Conservation (phyloP, 192 early-diverging fungal genomes). For the Allomyces macrogynus region DNA sequence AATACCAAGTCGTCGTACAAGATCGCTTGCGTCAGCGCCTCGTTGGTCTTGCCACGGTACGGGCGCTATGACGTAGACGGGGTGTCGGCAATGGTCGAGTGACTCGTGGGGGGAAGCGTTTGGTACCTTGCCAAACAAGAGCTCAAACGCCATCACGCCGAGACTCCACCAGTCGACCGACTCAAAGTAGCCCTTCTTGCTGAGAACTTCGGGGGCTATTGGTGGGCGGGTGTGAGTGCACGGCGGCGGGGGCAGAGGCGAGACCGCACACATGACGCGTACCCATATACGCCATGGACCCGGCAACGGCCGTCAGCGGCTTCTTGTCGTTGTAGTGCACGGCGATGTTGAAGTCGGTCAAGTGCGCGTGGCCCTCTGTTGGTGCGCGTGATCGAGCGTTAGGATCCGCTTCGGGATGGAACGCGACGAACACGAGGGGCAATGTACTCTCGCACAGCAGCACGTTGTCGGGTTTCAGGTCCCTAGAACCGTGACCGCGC, state of each 20-base stretch:
- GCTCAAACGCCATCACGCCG: constrained; percentile 78
- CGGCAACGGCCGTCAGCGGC: constrained; percentile 57
- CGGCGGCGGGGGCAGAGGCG: no score
- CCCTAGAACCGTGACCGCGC: no score
- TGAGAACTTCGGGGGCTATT: constrained; percentile 48
- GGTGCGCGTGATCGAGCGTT: no score
- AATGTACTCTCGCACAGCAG: constrained; percentile 31
- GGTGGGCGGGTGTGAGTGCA: background rate
- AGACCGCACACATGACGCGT: no score
- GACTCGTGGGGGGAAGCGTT: no score
- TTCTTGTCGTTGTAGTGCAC: constrained; percentile 40
- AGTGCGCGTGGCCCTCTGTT: constrained; percentile 54
- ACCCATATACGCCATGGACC: constrained; percentile 81
- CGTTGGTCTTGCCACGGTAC: constrained; percentile 58
- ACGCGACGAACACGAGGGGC: background rate
- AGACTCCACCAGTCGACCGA: constrained; percentile 92
- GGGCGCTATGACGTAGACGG: constrained; percentile 27
- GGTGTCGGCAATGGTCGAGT: no score
- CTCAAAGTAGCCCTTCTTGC: constrained; percentile 46
- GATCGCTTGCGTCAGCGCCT: constrained; percentile 46
- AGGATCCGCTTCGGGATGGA: background rate
- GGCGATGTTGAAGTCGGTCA: constrained; percentile 96
- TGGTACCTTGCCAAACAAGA: constrained; percentile 46
- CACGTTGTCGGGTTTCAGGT: constrained; percentile 89
- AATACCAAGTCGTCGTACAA: constrained; percentile 43